Conservation (phyloP, 2,329 filamentous ascomycete species). For the Exophiala xenobiotica region DNA sequence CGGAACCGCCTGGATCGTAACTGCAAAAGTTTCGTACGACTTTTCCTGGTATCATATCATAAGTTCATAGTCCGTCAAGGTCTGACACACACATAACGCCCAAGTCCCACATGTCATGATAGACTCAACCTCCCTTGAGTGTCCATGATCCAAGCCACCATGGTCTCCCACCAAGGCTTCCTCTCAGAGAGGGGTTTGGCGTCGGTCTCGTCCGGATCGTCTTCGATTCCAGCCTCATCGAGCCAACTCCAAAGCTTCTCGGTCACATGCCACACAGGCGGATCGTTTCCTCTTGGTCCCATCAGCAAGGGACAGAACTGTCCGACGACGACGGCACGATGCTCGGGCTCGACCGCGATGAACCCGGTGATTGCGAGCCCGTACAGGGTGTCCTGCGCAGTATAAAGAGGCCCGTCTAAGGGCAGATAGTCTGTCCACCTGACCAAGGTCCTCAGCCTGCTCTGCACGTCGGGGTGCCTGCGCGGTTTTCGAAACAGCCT, state of each 20-base stretch:
- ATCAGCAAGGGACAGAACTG: constrained; percentile 3
- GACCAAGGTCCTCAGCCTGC: constrained; percentile 1
- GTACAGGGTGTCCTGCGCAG: constrained; percentile 18
- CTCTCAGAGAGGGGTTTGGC: neutral
- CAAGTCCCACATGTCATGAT: too few species aligned
- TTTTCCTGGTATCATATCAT: too few species aligned
- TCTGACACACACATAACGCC: too few species aligned
- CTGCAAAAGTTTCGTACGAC: too few species aligned
- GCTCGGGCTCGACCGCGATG: constrained; percentile 8
- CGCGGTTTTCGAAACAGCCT: constrained; percentile 21
- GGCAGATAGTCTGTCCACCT: constrained; percentile 14
- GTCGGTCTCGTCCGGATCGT: neutral
- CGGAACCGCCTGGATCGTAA: too few species aligned
- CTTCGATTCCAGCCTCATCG: neutral
- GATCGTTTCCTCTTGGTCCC: constrained; percentile 2
- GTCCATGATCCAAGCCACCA: constrained; percentile 6
- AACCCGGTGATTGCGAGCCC: constrained; percentile 14
- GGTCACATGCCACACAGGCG: constrained; percentile 5
- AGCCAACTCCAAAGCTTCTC: constrained; percentile 5
- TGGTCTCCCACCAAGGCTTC: constrained; percentile 8
- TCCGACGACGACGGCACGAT: constrained; percentile 7
- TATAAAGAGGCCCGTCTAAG: constrained; percentile 15
- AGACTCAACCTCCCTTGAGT: constrained; percentile 2
- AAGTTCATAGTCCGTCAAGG: too few species aligned
- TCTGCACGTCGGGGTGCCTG: constrained; percentile 37